Evolutionary conservation across 164 flowering plant genomes (phyloP).

Genomic region (Chloranthus sessilifolius): DNA sequence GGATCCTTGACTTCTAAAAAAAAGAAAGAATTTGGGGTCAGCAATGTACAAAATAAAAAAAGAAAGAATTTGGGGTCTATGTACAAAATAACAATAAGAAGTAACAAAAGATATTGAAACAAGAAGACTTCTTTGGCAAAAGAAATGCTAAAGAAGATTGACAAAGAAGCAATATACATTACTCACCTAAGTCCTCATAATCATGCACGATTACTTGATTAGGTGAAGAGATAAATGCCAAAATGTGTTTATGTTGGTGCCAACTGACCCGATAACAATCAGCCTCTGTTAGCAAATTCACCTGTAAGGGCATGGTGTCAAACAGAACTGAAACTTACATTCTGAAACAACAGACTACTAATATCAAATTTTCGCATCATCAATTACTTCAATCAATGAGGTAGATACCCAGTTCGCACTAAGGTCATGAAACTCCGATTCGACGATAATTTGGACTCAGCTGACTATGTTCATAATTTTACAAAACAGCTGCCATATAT

Average conservation of each 20-base stretch:
- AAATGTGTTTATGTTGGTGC: conserved; percentile 78
- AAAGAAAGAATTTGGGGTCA: no score
- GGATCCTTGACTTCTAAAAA: conserved; percentile 63
- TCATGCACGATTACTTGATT: conserved; percentile 75
- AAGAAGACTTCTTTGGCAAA: background rate
- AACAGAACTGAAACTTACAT: background rate
- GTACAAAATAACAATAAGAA: background rate
- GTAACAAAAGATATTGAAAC: background rate
- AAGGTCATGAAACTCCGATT: background rate
- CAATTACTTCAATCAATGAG: background rate
- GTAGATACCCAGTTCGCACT: background rate
- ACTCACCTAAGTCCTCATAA: conserved; percentile 80
- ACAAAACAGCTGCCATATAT: no score
- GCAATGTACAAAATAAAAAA: no score
- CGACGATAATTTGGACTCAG: background rate
- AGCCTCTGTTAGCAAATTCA: conserved; percentile 47
- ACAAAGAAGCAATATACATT: background rate
- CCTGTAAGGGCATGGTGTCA: conserved; percentile 36
- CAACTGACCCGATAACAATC: conserved; percentile 81
- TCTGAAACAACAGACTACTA: background rate
- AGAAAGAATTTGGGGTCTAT: no score
- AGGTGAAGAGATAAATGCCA: conserved; percentile 83
- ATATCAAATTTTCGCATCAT: background rate
- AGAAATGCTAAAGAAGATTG: background rate
- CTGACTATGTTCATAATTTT: background rate